Base-by-base conservation (phyloP, 1,284 basidiomycete genomes). In the Papiliotrema flavescens region DNA sequence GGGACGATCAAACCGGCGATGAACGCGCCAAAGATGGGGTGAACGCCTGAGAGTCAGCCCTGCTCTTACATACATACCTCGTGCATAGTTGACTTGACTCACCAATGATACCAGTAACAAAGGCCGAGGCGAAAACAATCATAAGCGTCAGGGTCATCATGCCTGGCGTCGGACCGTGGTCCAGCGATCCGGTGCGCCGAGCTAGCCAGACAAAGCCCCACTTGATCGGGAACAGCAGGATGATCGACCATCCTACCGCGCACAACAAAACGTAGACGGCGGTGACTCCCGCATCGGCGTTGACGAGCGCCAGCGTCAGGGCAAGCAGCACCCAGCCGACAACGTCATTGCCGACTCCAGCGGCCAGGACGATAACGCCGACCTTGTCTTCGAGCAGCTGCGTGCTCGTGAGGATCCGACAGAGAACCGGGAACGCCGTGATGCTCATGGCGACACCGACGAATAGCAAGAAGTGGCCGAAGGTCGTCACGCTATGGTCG, bases 401-500 rank as follows among this genome's bases (percentile, higher is more conserved):
- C 41, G 80, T 79, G 53, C 81, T 79, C 15, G 79, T 79, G 8
- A 80, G 65, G 57, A 81, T 81, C 40, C 95, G 87, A 72, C 94
- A 97, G 3, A 98, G 82, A 3, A 98, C 94, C 0, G 82, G 89
- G 73, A 95, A 95, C 0, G 93, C 93, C 0, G 93, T 97, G 74
- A 97, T 97, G 2, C 88, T 87, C 77, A 86, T 91, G 0, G 92
- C 78, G 17, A 95, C 90, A 47, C 91, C 90, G 40, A 90, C 85
- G 75, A 97, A 98, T 41, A 98, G 85, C 81, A 98, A 84, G 75
- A 98, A 98, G 70, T 96, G 83, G 1, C 89, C 86, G 72, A 89
- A 84, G 42, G 84, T 78, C 54, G 87, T 83, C 43, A 74, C 78
- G 3, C 66, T 55, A 0, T 74, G 66, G 62, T 85, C 81, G 66